Evolutionary conservation across 192 early-diverging fungal species (phyloP).

Genomic region (Podochytrium sp.): DNA sequence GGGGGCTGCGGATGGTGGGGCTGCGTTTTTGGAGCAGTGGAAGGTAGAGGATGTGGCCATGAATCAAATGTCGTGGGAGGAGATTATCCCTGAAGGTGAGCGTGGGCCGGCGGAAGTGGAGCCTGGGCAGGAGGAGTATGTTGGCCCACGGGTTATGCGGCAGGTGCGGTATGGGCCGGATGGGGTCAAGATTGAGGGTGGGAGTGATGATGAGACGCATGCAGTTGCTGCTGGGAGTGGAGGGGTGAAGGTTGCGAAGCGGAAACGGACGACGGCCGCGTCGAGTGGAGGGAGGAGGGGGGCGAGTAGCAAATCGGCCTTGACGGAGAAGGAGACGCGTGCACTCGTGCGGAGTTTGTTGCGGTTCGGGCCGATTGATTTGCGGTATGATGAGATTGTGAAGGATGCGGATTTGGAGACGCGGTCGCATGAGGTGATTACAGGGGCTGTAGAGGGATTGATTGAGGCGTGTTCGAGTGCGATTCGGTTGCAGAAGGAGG

Average conservation of each 20-base stretch:
- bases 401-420: conserved; percentile 76
- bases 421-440: conserved; percentile 52
- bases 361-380: conserved; percentile 82
- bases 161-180: conserved; percentile 35
- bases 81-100: conserved; percentile 91
- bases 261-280: conserved; percentile 24
- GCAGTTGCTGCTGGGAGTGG: conserved; percentile 13
- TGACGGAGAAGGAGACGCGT: conserved; percentile 83
- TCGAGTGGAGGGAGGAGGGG: conserved; percentile 25
- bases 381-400: conserved; percentile 82
- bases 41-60: conserved; percentile 85
- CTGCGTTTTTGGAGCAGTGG: conserved; percentile 95
- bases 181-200: conserved; percentile 18
- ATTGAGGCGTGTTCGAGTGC: conserved; percentile 61
- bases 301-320: conserved; percentile 25
- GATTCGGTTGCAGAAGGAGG: conserved; percentile 47
- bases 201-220: conserved; percentile 11
- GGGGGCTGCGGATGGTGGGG: conserved; percentile 64
- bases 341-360: conserved; percentile 78
- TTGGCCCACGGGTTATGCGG: conserved; percentile 31
- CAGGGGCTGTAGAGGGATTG: conserved; percentile 45
- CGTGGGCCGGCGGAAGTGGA: conserved; percentile 71
- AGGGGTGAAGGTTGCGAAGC: conserved; percentile 12
- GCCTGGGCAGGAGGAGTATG: conserved; percentile 43
- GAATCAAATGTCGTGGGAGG: conserved; percentile 86